Conservation (phyloP, 1,139 yeast species). For the Sugiyamaella castrensis region DNA sequence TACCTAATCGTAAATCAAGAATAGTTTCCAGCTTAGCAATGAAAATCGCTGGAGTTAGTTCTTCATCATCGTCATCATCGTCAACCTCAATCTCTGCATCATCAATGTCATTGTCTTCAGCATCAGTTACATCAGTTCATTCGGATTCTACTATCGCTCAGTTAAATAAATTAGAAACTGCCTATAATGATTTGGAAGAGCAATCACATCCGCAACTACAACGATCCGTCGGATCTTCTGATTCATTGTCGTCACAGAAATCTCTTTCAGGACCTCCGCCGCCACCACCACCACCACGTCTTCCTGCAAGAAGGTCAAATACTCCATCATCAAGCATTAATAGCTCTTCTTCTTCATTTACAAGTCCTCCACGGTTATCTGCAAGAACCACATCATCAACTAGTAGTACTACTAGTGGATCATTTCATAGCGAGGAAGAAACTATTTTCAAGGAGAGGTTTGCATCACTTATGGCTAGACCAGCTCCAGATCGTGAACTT, state of each 20-base stretch:
- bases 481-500: constrained; percentile 27
- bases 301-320: neutral
- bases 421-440: constrained; percentile 20
- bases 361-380: too few species aligned
- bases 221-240: too few species aligned
- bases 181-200: neutral
- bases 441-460: constrained; percentile 25
- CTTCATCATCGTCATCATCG: neutral
- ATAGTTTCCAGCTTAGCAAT: constrained; percentile 66
- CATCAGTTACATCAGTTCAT: neutral
- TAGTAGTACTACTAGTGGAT: constrained; percentile 3
- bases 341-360: too few species aligned
- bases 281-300: neutral
- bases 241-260: constrained; percentile 14
- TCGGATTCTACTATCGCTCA: constrained; percentile 1
- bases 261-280: constrained; percentile 1
- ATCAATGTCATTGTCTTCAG: constrained; percentile 49
- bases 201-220: neutral
- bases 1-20: constrained; percentile 65
- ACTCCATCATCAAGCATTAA: neutral
- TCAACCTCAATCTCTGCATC: constrained; percentile 31
- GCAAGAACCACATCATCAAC: neutral
- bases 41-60: constrained; percentile 53
- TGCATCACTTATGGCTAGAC: constrained; percentile 29
- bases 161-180: constrained; percentile 1